Base-by-base conservation (phyloP, 169 alveolate genomes). In the Babesia gibsoni region DNA sequence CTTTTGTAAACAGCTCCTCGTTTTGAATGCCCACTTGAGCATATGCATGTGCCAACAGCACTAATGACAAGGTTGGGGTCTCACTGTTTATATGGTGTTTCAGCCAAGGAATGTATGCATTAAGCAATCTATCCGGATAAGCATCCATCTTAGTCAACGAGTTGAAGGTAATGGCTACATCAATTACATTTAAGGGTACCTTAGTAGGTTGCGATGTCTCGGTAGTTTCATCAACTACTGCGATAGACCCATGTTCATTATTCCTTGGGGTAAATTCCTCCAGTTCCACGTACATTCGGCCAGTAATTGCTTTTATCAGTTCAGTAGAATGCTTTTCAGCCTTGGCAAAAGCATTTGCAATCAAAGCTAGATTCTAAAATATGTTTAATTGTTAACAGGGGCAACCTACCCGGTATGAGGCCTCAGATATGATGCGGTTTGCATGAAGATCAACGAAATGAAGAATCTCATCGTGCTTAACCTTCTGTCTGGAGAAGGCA, bases 31-130 rank as follows among this genome's bases (percentile, higher is more conserved):
- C 80, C 7, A 68, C 23, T 3, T 58, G 59, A 25, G 85, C 33
- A 49, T 65, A 75, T 7, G 85, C 64, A 30, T 75, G 85, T 9
- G 30, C 41, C 18, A 75, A n/a, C 52, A 66, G 66, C 10, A 67
- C 85, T 52, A 75, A 36, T 14, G 84, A 73, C 35, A 73, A 52
- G 0, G 64, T 75, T 23, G 67, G 61, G 14, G 77, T 49, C 29
- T 73, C 77, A 5, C 52, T 14, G 25, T 75, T 29, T 4, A 67
- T 36, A 36, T 66, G 45, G 10, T 75, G 37, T 22, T 42, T 49
- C 27, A 75, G 49, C 85, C 78, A 75, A 20, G 85, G 85, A 32
- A 75, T 75, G 25, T 33, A 66, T 20, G 49, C 35, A 20, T 75
- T 66, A 20, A 67, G 46, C 64, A 75, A 30, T 33, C 54, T 53